Percentiles rank a stretch among this genome's conserved stretches.
phyloP scores from a whole-genome alignment of 305 asterid genomes.

The Solanum aculeatissimum region DNA sequence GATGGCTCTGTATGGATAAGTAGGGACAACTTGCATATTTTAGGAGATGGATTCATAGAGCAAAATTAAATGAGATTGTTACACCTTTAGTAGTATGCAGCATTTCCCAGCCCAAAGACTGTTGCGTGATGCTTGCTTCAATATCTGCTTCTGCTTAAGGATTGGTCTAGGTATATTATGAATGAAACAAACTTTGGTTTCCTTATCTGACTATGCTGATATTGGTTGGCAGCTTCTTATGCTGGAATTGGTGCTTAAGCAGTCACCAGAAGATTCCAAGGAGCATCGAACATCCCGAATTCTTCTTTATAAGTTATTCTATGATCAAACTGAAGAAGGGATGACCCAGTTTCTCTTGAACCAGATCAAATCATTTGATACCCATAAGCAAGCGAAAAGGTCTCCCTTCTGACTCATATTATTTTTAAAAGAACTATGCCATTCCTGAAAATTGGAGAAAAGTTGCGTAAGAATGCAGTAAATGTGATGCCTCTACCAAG shows the following conservation, averaged over 20 bases:
- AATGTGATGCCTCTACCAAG: slow-evolving; percentile 2
- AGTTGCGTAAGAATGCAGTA: neutral
- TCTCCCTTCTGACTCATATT: slow-evolving; percentile 8
- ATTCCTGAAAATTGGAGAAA: neutral
- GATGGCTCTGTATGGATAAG: neutral
- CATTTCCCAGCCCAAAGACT: neutral
- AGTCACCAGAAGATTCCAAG: slow-evolving; percentile 69
- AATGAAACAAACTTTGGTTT: neutral
- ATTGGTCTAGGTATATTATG: neutral
- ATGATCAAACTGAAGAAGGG: slow-evolving; percentile 99
- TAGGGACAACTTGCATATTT: neutral
- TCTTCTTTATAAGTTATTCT: slow-evolving; percentile 94
- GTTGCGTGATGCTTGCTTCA: neutral
- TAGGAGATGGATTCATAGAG: neutral
- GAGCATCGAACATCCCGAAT: slow-evolving; percentile 89
- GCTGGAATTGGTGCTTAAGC: slow-evolving; percentile 87
- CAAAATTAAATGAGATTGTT: neutral
- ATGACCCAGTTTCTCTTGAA: slow-evolving; percentile 78
- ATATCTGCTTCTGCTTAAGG: neutral
- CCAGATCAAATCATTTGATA: slow-evolving; percentile 83
- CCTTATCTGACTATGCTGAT: slow-evolving; percentile 21
- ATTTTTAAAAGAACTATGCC: neutral
- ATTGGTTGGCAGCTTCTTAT: slow-evolving; percentile 57
- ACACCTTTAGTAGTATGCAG: neutral
- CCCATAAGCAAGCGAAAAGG: slow-evolving; percentile 91